Conservation (phyloP, 352 stramenopile genomes). For the Phytophthora fragariaefolia region DNA sequence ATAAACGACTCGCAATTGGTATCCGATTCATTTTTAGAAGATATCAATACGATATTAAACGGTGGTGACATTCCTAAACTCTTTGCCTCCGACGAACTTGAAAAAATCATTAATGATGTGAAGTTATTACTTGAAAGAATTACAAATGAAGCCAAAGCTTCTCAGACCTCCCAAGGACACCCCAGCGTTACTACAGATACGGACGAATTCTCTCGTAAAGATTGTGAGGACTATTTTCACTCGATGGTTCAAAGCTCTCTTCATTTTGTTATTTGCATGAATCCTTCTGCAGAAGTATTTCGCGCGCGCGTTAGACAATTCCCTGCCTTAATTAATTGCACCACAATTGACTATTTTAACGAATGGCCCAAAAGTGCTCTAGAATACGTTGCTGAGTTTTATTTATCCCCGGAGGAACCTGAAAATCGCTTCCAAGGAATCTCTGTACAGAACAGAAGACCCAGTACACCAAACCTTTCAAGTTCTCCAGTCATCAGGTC, state of each 20-base stretch:
- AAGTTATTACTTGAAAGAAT: slow-evolving; percentile 38
- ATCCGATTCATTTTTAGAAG: slow-evolving; percentile 86
- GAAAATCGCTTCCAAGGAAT: slow-evolving; percentile 2
- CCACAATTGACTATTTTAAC: slow-evolving; percentile 94
- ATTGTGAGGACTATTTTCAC: slow-evolving; percentile 88
- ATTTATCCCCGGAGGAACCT: slow-evolving; percentile 36
- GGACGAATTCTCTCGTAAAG: slow-evolving; percentile 57
- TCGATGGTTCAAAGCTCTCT: slow-evolving; percentile 79
- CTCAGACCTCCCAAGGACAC: neutral
- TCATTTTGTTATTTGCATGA: slow-evolving; percentile 93
- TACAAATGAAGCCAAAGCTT: neutral
- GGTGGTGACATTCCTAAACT: slow-evolving; percentile 88
- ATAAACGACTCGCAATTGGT: slow-evolving; percentile 87
- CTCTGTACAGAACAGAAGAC: neutral
- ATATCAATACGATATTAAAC: slow-evolving; percentile 91
- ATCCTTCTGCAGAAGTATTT: slow-evolving; percentile 82
- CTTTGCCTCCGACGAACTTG: slow-evolving; percentile 85
- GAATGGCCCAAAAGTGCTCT: slow-evolving; percentile 91
- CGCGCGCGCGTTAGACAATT: slow-evolving; percentile 90
- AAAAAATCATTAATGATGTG: slow-evolving; percentile 78
- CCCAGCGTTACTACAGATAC: neutral
- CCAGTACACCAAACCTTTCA: slow-evolving; percentile 11
- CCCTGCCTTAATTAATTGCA: slow-evolving; percentile 93
- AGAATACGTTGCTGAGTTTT: slow-evolving; percentile 80
- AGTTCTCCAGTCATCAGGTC: slow-evolving; percentile 28